These are phyloP conservation scores for Novymonas esmeraldas DNA, from an alignment of 208 protist genomes.

Conservation along the genomic window DNA sequence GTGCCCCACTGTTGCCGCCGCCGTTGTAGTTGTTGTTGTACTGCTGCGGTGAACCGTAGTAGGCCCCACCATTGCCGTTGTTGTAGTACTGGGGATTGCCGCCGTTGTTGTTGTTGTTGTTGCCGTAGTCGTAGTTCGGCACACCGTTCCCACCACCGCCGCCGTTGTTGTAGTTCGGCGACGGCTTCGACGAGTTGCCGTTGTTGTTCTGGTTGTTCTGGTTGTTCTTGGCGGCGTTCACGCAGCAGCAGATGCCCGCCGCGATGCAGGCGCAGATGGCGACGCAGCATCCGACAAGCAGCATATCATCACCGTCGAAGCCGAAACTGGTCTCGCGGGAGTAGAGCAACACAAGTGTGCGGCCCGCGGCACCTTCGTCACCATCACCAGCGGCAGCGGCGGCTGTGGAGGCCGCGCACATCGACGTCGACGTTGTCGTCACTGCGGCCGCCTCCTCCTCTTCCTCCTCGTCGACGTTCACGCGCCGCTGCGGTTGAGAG, in stretches of 20 bases:
- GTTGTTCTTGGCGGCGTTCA: conserved; percentile 5
- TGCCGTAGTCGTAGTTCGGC: background rate
- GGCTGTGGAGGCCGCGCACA: background rate
- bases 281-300: conserved; percentile 17
- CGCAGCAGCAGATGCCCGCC: conserved; percentile 21
- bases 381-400: too few species aligned
- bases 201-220: conserved; percentile 3
- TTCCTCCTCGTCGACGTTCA: background rate
- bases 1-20: background rate
- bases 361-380: background rate
- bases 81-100: background rate
- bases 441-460: conserved; percentile 1
- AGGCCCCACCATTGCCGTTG: background rate
- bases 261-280: conserved; percentile 23
- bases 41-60: conserved; percentile 3
- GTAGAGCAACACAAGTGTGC: conserved; percentile 26
- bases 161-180: conserved; percentile 1
- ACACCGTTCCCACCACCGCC: background rate
- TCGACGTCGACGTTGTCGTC: too few species aligned
- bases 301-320: conserved; percentile 8
- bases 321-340: conserved; percentile 16
- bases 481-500: background rate
- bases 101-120: conserved; percentile 9
- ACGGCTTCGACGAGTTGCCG: background rate
- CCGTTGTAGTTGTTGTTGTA: conserved; percentile 4